These are phyloP conservation scores for Pythium dissotocum DNA, from an alignment of 352 stramenopile species.

Conservation along the genomic window DNA sequence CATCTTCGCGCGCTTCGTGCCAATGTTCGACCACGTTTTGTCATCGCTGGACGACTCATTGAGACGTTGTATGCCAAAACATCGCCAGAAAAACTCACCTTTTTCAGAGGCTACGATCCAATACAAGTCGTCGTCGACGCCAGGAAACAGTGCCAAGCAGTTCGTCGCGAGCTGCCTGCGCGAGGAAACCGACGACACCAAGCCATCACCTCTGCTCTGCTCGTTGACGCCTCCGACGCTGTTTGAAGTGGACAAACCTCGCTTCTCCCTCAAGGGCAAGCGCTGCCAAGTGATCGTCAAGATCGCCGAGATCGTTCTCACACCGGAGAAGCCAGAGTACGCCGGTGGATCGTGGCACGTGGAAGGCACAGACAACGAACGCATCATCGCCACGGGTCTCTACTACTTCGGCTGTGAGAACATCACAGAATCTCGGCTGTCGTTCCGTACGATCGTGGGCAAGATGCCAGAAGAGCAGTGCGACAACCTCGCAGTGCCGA, in stretches of 20 bases:
- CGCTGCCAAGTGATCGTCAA: too few relatives aligned
- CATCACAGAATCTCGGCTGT: not conserved
- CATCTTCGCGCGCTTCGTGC: too few relatives aligned
- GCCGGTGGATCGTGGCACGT: not conserved
- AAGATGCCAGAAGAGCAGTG: not conserved
- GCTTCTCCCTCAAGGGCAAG: not conserved
- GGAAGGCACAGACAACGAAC: not conserved
- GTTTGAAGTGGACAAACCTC: not conserved
- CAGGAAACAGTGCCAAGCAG: too few relatives aligned
- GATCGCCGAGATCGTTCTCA: too few relatives aligned
- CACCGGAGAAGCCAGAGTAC: not conserved
- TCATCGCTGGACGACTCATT: not conserved
- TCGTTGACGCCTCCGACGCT: not conserved
- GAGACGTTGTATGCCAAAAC: not conserved
- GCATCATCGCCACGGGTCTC: too few relatives aligned
- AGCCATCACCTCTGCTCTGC: not conserved
- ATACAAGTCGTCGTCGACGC: not conserved
- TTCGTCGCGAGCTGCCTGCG: not conserved
- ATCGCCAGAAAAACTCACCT: not conserved
- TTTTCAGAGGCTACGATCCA: not conserved
- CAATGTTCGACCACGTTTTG: too few relatives aligned
- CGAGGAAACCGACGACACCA: not conserved
- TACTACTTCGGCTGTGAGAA: not conserved
- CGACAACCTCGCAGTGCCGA: constrained; percentile 13
- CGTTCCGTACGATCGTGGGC: not conserved